Conservation (phyloP, 2,329 filamentous ascomycete species). For the Phyllosticta capitalensis region DNA sequence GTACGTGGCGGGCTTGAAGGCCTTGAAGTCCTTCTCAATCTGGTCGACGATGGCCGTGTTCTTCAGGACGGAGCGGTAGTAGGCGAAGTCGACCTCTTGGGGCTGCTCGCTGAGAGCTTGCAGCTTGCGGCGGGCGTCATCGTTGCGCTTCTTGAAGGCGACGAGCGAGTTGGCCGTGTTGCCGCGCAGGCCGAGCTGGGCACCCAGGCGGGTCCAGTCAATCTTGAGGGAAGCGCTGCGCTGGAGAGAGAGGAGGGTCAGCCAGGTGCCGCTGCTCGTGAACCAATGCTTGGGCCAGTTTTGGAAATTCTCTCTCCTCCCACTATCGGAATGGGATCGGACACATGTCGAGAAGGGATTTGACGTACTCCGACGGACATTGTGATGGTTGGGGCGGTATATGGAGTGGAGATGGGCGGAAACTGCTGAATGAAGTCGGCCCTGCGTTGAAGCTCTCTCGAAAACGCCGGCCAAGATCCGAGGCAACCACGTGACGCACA, state of each 20-base stretch:
- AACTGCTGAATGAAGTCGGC: conserved; percentile 28
- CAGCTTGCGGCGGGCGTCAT: conserved; percentile 93
- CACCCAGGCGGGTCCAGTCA: conserved; percentile 94
- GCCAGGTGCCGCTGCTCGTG: conserved; percentile 26
- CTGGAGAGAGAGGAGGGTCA: conserved; percentile 42
- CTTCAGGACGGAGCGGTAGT: conserved; percentile 89
- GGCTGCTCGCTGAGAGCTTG: conserved; percentile 73
- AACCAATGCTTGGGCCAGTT: conserved; percentile 16
- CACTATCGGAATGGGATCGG: background rate
- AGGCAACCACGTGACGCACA: conserved; percentile 4
- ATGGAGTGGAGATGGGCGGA: conserved; percentile 33
- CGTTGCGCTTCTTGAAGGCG: conserved; percentile 99
- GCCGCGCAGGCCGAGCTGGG: conserved; percentile 90
- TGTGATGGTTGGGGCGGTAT: conserved; percentile 31
- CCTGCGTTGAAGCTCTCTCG: conserved; percentile 11
- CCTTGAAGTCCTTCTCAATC: conserved; percentile 90
- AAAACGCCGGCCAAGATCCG: conserved; percentile 1
- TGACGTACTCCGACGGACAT: conserved; percentile 36
- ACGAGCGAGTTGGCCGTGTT: conserved; percentile 86
- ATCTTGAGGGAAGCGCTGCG: conserved; percentile 98
- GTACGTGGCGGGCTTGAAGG: conserved; percentile 88
- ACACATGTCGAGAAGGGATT: conserved; percentile 12
- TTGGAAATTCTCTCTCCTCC: background rate
- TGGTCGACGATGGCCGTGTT: conserved; percentile 93
- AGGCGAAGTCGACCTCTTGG: conserved; percentile 80